Percentiles rank a stretch among this genome's conserved stretches.
Evolutionary conservation across 305 asterid genomes (phyloP).

Genomic region (Fraxinus paxiana): DNA sequence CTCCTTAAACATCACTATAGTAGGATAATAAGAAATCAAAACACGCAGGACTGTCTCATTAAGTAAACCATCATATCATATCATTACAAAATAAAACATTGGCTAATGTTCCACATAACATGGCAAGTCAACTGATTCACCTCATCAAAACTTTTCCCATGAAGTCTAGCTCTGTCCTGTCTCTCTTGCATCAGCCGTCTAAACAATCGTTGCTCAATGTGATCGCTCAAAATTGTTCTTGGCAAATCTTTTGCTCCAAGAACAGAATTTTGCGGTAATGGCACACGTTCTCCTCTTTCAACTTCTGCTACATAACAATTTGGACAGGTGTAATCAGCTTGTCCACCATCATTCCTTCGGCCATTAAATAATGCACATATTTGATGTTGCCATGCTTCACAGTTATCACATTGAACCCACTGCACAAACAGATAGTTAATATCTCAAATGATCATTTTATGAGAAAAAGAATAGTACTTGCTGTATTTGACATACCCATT

Average conservation of each 20-base stretch:
- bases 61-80: not conserved
- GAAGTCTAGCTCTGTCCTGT: conserved; percentile 71
- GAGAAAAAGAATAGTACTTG: conserved; percentile 12
- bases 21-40: not conserved
- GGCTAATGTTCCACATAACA: not conserved
- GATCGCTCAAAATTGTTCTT: conserved; percentile 82
- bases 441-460: conserved; percentile 9
- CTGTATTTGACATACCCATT: conserved; percentile 63
- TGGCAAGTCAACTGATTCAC: conserved; percentile 40
- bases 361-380: conserved; percentile 94
- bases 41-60: not conserved
- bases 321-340: conserved; percentile 98
- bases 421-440: conserved; percentile 37
- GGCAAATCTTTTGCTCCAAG: conserved; percentile 96
- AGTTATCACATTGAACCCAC: conserved; percentile 99
- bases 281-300: conserved; percentile 84
- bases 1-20: not conserved
- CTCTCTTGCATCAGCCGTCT: conserved; percentile 70
- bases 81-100: conserved; percentile 11
- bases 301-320: conserved; percentile 83
- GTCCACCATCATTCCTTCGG: conserved; percentile 92
- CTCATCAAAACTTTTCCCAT: conserved; percentile 79
- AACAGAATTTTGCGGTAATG: conserved; percentile 84
- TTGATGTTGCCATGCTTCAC: conserved; percentile 99
- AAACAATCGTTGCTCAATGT: conserved; percentile 73